phyloP scores from a whole-genome alignment of 176 grass and related monocot species.

The Luzula sylvatica region DNA sequence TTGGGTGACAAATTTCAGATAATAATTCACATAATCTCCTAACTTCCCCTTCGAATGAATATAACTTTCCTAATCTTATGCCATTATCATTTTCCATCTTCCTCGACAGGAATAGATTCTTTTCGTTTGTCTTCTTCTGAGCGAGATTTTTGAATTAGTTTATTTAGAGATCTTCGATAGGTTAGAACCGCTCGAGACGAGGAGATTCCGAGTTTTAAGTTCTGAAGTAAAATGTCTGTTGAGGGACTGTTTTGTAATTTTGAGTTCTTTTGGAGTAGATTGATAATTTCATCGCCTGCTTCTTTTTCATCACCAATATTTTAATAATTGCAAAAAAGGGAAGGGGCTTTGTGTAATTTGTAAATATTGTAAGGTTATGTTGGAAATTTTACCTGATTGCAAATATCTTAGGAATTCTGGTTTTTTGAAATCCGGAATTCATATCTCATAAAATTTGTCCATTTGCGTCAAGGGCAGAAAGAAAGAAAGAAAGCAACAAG shows the following conservation, averaged over 20 bases:
- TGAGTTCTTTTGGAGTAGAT: conserved; percentile 64
- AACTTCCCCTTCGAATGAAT: too few relatives aligned
- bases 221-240: conserved; percentile 55
- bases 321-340: conserved; percentile 20
- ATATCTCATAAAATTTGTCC: too few relatives aligned
- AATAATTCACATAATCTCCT: too few relatives aligned
- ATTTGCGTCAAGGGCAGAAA: too few relatives aligned
- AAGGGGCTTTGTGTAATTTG: not conserved
- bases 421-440: conserved; percentile 12
- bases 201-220: conserved; percentile 77
- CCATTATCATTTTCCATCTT: too few relatives aligned
- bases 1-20: too few relatives aligned
- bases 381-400: conserved; percentile 49
- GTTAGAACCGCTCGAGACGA: conserved; percentile 82
- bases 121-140: conserved; percentile 72
- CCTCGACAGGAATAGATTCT: conserved; percentile 65
- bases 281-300: conserved; percentile 85
- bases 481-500: conserved; percentile 4
- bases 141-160: conserved; percentile 74
- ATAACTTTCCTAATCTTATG: too few relatives aligned
- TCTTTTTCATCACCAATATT: conserved; percentile 94
- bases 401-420: conserved; percentile 42
- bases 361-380: not conserved
- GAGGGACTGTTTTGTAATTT: conserved; percentile 37
- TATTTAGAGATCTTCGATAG: conserved; percentile 91